Evolutionary conservation across 169 alveolate genomes (phyloP).

Genomic region (Babesia caballi): DNA sequence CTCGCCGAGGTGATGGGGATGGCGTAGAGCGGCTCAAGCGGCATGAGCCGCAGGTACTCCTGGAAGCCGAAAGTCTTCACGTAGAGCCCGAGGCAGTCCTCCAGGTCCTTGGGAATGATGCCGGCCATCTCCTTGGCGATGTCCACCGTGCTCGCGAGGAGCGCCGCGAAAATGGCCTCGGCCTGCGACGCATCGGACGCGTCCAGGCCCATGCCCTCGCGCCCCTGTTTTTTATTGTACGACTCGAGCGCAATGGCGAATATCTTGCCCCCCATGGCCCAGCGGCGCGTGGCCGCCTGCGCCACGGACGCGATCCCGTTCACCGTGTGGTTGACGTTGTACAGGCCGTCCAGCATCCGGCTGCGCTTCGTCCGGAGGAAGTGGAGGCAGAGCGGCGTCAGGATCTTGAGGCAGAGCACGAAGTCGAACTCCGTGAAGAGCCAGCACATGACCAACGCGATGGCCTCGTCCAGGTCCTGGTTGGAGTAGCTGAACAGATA

Average conservation of each 20-base stretch:
- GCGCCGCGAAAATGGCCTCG: constrained; percentile 14
- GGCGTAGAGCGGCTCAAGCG: constrained; percentile 29
- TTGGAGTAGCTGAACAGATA: constrained; percentile 35
- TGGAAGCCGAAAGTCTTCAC: constrained; percentile 50
- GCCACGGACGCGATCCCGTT: constrained; percentile 29
- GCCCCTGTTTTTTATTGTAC: not conserved
- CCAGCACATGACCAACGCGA: constrained; percentile 57
- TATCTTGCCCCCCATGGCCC: constrained; percentile 52
- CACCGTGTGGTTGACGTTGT: not conserved
- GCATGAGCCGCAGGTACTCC: constrained; percentile 39
- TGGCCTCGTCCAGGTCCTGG: constrained; percentile 49
- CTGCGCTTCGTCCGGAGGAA: constrained; percentile 51
- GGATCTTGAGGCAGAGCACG: constrained; percentile 36
- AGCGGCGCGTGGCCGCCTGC: constrained; percentile 23
- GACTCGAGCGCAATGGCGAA: constrained; percentile 32
- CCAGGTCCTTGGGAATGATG: constrained; percentile 46
- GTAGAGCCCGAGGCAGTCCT: constrained; percentile 54
- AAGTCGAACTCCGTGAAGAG: constrained; percentile 42
- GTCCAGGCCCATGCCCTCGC: not conserved
- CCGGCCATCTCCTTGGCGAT: constrained; percentile 53
- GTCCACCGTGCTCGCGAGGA: constrained; percentile 29
- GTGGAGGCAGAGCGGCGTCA: constrained; percentile 41
- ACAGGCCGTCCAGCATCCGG: constrained; percentile 42
- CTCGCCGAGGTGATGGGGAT: constrained; percentile 53
- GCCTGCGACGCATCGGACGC: not conserved